Conservation (phyloP, 1,284 basidiomycete genomes). For the Abortiporus biennis region DNA sequence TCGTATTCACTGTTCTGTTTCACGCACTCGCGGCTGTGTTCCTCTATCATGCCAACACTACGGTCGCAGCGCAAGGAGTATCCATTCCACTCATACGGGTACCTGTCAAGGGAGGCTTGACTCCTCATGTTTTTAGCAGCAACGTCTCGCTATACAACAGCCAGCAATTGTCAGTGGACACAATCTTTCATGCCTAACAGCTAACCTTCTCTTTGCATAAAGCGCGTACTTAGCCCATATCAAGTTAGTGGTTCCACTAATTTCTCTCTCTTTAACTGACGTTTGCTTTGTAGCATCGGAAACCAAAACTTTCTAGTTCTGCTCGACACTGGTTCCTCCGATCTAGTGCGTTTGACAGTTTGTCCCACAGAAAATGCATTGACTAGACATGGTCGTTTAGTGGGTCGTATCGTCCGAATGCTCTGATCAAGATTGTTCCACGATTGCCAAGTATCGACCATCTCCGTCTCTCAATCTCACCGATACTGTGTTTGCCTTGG, state of each 20-base stretch:
- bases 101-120: too few relatives aligned
- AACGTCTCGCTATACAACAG: slow-evolving; percentile 25
- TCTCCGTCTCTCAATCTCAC: slow-evolving; percentile 28
- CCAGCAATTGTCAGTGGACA: slow-evolving; percentile 29
- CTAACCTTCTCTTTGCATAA: slow-evolving; percentile 29
- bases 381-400: slow-evolving; percentile 14
- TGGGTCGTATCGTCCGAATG: slow-evolving; percentile 33
- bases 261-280: slow-evolving; percentile 6
- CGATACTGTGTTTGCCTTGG: slow-evolving; percentile 30
- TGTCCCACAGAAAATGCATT: background rate
- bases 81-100: too few relatives aligned
- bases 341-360: slow-evolving; percentile 30
- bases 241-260: slow-evolving; percentile 6
- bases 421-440: slow-evolving; percentile 23
- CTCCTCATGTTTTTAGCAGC: too few relatives aligned
- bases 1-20: background rate
- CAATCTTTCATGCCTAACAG: slow-evolving; percentile 2
- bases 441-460: slow-evolving; percentile 25
- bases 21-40: too few relatives aligned
- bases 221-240: slow-evolving; percentile 29
- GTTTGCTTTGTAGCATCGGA: slow-evolving; percentile 28
- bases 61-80: too few relatives aligned
- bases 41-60: too few relatives aligned
- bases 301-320: slow-evolving; percentile 46
- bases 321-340: slow-evolving; percentile 52